These are phyloP conservation scores for Dionaea muscipula DNA, from an alignment of 179 eudicot species.

Conservation along the genomic window DNA sequence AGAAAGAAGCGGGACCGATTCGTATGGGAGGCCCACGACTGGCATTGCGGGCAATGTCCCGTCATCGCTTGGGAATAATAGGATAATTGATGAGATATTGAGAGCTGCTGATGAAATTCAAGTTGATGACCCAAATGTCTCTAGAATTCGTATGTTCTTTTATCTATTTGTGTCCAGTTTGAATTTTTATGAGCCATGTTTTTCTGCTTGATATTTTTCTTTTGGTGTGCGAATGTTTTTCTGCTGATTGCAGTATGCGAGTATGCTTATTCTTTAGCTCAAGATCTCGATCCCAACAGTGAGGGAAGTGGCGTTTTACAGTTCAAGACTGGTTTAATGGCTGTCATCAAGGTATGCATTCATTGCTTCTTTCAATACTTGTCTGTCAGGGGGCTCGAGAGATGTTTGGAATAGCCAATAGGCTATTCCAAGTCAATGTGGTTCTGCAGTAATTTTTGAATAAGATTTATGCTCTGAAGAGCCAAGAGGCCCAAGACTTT, in stretches of 20 bases:
- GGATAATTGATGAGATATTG: slow-evolving; percentile 79
- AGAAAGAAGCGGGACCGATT: slow-evolving; percentile 52
- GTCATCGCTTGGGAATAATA: slow-evolving; percentile 63
- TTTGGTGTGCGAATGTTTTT: not conserved
- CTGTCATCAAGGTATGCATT: slow-evolving; percentile 80
- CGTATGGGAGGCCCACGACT: slow-evolving; percentile 54
- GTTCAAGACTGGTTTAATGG: slow-evolving; percentile 98
- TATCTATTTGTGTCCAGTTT: not conserved
- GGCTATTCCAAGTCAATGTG: no score
- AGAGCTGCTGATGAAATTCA: slow-evolving; percentile 97
- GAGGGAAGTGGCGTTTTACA: slow-evolving; percentile 99
- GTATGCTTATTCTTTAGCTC: slow-evolving; percentile 90
- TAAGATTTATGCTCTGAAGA: no score
- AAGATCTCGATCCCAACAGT: slow-evolving; percentile 91
- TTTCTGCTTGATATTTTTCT: not conserved
- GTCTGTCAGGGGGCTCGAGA: no score
- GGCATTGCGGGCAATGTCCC: slow-evolving; percentile 95
- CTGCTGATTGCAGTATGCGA: slow-evolving; percentile 60
- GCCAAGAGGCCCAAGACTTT: no score
- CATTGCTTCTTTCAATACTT: not conserved
- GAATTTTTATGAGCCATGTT: not conserved
- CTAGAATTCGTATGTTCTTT: slow-evolving; percentile 62
- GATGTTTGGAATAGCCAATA: no score
- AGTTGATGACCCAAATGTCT: slow-evolving; percentile 76
- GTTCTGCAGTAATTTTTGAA: no score